Evolutionary conservation across 2,329 filamentous ascomycete species (phyloP), one percentile per base, ranked within the genome.

Genomic region (Fusarium anthophilum): DNA sequence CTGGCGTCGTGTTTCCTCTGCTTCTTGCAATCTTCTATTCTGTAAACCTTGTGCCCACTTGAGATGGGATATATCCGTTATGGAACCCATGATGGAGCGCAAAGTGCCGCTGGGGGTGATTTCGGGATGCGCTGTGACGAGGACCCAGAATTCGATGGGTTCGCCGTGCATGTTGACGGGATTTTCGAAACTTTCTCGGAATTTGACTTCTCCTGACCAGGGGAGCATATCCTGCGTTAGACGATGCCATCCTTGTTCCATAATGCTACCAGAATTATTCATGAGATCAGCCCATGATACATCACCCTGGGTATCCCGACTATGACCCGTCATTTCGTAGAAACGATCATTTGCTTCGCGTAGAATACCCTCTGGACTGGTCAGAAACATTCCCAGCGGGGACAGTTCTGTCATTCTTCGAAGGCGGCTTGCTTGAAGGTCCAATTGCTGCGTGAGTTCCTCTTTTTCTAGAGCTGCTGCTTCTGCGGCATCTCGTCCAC

Each of bases 271-370:
- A 37, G 83, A 84, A 30, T 77, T 78, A 5, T 83, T 82, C 11
- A 88, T 80, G 24, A 83, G 78, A 10, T 83, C 80, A 54, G 83
- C 80, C 80, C 83, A 87, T 2, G 82, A 82, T 73, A 85, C 83
- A 30, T 85, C 81, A 26, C 78, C 80, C 14, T 83, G 77, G 0
- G 77, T 72, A 5, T 85, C 83, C 30, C 82, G 77, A 1, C 77
- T 75, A 44, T 84, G 82, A 1, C 84, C 84, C 0, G 83, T 86
- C 82, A 87, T 84, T 39, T 86, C 83, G 61, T 83, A 87, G 69
- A 84, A 87, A 8, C 82, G 82, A 6, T 86, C 84, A 41, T 87
- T 87, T 5, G 81, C 84, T 63, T 87, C 76, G 48, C 83, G 77
- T 10, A 87, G 72, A 6, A 84, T 78, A 9, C 83, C 84, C 43